A percentile compares a stretch with the other conserved stretches of the same genome.
These are phyloP conservation scores for Elongisporangium anandrum DNA, from an alignment of 352 stramenopile species.

Conservation along the genomic window DNA sequence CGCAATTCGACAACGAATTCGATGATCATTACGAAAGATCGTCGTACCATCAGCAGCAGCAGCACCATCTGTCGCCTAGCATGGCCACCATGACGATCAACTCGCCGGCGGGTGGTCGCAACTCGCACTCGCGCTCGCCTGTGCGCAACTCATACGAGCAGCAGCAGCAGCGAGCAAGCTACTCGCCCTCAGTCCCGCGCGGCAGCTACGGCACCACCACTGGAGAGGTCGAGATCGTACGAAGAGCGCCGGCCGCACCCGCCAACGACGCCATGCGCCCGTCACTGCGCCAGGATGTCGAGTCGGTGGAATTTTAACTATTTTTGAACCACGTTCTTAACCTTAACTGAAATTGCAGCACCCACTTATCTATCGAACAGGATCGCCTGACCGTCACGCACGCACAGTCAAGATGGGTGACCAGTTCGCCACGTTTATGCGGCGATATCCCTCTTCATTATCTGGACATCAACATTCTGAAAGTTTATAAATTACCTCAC, in stretches of 20 bases:
- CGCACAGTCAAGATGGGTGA: neutral
- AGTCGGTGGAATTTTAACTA: conserved; percentile 35
- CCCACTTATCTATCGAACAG: neutral
- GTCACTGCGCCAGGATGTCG: conserved; percentile 14
- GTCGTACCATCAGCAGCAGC: conserved; percentile 47
- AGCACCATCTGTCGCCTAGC: conserved; percentile 25
- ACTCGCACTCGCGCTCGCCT: neutral
- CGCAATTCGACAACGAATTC: conserved; percentile 1
- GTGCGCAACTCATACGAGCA: neutral
- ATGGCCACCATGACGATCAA: conserved; percentile 14
- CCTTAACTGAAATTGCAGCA: neutral
- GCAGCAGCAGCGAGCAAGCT: neutral
- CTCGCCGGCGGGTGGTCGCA: neutral
- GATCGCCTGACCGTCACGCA: neutral
- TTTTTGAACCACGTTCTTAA: neutral
- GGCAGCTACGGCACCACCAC: neutral
- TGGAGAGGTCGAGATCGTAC: conserved; percentile 28
- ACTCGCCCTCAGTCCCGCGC: neutral
- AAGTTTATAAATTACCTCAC: neutral
- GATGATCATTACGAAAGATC: conserved; percentile 25
- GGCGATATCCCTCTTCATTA: neutral
- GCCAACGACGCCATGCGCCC: conserved; percentile 3
- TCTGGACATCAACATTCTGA: neutral
- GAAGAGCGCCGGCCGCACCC: conserved; percentile 25
- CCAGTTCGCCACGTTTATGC: neutral